Conservation (phyloP, 441 rosid species). For the Populus hybrid region DNA sequence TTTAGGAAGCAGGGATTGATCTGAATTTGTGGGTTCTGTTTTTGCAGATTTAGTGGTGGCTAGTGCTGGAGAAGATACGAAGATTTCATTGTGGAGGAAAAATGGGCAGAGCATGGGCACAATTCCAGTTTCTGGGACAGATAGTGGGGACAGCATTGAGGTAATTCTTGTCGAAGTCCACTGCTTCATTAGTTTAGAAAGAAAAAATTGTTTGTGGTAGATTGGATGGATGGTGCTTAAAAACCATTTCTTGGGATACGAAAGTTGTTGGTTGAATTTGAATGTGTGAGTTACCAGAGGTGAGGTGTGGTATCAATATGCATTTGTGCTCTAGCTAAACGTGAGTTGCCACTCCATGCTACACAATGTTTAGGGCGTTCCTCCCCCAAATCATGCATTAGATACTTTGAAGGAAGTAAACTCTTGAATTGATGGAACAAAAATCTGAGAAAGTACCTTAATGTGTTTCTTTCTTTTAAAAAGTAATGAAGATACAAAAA, state of each 20-base stretch:
- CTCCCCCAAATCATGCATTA: not conserved
- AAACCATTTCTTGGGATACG: slow-evolving; percentile 14
- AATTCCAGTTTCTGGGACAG: slow-evolving; percentile 66
- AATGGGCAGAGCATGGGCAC: slow-evolving; percentile 83
- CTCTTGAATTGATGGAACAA: not conserved
- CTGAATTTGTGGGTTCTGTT: not conserved
- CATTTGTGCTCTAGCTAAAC: not conserved
- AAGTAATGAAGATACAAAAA: not conserved
- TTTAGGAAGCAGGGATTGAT: not conserved
- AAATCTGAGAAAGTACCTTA: not conserved
- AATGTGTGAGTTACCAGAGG: not conserved
- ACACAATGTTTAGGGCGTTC: not conserved
- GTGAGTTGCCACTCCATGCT: not conserved
- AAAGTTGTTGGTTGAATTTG: not conserved
- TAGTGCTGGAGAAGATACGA: slow-evolving; percentile 94
- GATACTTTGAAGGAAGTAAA: not conserved
- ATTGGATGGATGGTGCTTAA: not conserved
- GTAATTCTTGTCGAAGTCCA: slow-evolving; percentile 27
- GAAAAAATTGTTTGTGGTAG: not conserved
- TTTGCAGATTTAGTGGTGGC: slow-evolving; percentile 84
- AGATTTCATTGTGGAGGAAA: slow-evolving; percentile 80
- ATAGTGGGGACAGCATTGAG: slow-evolving; percentile 69
- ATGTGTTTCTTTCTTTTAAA: not conserved
- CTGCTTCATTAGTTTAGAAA: not conserved
- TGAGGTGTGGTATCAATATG: slow-evolving; percentile 30